A percentile compares a stretch with the other conserved stretches of the same genome.
Evolutionary conservation across 192 early-diverging fungal species (phyloP).

Genomic region (Martensiomyces pterosporus): DNA sequence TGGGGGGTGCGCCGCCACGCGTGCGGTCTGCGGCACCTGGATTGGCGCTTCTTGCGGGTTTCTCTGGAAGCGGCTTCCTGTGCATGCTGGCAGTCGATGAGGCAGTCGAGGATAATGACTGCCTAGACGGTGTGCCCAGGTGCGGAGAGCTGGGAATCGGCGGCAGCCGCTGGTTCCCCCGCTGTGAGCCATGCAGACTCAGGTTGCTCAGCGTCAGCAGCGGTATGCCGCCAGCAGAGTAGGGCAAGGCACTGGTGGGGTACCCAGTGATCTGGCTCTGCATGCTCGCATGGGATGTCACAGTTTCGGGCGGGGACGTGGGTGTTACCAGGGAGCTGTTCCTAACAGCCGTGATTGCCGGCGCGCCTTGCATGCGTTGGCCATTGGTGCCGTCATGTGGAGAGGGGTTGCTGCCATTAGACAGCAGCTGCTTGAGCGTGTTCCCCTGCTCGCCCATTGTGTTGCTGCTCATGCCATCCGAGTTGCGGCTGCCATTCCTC

Average conservation of each 20-base stretch:
- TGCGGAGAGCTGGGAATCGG: conserved; percentile 30
- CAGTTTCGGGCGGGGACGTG: conserved; percentile 32
- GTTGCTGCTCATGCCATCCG: no score
- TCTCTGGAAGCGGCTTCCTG: no score
- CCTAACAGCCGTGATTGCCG: conserved; percentile 1
- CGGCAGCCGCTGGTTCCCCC: conserved; percentile 21
- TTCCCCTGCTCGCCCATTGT: conserved; percentile 10
- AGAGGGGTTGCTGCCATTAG: conserved; percentile 45
- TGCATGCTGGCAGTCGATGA: no score
- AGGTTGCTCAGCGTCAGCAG: not conserved
- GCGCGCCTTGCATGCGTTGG: conserved; percentile 1
- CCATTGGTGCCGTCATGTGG: no score
- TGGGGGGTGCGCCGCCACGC: no score
- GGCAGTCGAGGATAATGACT: conserved; percentile 27
- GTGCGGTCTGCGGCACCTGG: no score
- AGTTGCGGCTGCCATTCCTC: conserved; percentile 6
- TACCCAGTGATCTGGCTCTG: no score
- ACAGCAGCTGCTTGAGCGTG: conserved; percentile 31
- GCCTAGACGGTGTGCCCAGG: conserved; percentile 24
- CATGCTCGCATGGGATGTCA: conserved; percentile 12
- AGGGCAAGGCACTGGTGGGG: no score
- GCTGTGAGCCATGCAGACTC: conserved; percentile 20
- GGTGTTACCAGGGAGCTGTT: conserved; percentile 16
- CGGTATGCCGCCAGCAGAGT: not conserved
- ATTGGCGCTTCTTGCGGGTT: no score